phyloP scores from a whole-genome alignment of 169 alveolate species.

The Plasmodium berghei region DNA sequence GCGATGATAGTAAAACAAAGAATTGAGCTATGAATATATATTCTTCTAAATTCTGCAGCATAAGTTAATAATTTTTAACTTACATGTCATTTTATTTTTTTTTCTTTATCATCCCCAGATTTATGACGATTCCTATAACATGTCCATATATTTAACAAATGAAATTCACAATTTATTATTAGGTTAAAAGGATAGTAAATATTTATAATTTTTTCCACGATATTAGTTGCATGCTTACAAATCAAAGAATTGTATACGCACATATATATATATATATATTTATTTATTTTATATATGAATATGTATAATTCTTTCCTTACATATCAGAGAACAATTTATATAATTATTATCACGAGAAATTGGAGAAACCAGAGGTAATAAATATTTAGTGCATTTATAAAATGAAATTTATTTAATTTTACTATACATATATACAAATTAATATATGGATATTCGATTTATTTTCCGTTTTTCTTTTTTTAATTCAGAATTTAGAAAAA shows the following conservation, averaged over 20 bases:
- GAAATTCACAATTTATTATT: slow-evolving; percentile 75
- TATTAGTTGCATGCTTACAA: too few species aligned
- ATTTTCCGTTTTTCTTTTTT: slow-evolving; percentile 16
- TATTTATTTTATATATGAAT: slow-evolving; percentile 2
- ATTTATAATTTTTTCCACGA: background rate
- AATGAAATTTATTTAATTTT: too few species aligned
- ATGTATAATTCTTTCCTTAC: background rate
- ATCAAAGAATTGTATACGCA: background rate
- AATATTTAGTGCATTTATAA: background rate
- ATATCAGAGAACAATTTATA: slow-evolving; percentile 59
- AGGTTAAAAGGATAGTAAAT: slow-evolving; percentile 23
- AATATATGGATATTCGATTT: background rate
- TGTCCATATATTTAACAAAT: slow-evolving; percentile 71
- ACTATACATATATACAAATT: too few species aligned
- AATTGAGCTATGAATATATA: too few species aligned
- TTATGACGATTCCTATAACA: slow-evolving; percentile 68
- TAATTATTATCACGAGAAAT: slow-evolving; percentile 41
- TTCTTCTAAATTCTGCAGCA: too few species aligned
- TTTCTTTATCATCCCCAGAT: slow-evolving; percentile 26
- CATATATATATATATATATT: background rate
- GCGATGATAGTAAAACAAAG: slow-evolving; percentile 58
- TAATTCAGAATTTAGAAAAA: slow-evolving; percentile 6
- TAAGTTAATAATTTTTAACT: too few species aligned
- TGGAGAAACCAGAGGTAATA: slow-evolving; percentile 10
- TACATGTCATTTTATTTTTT: too few species aligned